Conservation (phyloP, 768 basidiomycete genomes). For the Panaeolus papilionaceus region DNA sequence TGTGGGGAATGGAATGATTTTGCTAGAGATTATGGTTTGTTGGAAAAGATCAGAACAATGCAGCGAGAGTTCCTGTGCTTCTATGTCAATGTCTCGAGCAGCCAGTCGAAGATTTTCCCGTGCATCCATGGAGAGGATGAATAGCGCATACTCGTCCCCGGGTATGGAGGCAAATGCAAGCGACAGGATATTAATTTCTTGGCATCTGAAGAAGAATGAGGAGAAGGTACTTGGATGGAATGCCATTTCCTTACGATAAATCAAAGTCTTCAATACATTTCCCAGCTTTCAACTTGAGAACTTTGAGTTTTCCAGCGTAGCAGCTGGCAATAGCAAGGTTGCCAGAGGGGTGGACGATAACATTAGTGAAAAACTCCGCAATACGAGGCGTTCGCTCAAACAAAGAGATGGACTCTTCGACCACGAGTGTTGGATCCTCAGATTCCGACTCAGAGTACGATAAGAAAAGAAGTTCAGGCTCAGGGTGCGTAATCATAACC, state of each 20-base stretch:
- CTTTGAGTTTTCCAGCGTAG: constrained; percentile 74
- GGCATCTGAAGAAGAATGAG: constrained; percentile 35
- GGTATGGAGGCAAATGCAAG: constrained; percentile 63
- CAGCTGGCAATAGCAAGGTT: constrained; percentile 65
- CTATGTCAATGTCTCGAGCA: constrained; percentile 58
- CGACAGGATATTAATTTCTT: constrained; percentile 72
- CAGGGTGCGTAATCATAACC: constrained; percentile 77
- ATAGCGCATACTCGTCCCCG: constrained; percentile 56
- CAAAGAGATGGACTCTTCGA: constrained; percentile 55
- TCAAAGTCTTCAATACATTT: constrained; percentile 64
- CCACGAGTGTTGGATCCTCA: constrained; percentile 42
- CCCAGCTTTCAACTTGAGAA: constrained; percentile 63
- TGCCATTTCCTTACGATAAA: constrained; percentile 54
- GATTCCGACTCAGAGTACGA: constrained; percentile 47
- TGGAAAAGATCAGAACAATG: constrained; percentile 55
- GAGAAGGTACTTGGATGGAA: constrained; percentile 5
- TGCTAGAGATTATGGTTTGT: constrained; percentile 57
- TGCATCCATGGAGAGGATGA: constrained; percentile 72
- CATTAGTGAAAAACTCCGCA: constrained; percentile 75
- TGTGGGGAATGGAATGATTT: constrained; percentile 49
- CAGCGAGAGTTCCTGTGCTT: constrained; percentile 56
- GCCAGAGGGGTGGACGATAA: constrained; percentile 71
- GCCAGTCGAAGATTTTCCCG: constrained; percentile 66
- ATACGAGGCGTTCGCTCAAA: constrained; percentile 61
- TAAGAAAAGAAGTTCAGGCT: constrained; percentile 74